Conservation (phyloP, 352 stramenopile genomes). For the Phytophthora ramorum region DNA sequence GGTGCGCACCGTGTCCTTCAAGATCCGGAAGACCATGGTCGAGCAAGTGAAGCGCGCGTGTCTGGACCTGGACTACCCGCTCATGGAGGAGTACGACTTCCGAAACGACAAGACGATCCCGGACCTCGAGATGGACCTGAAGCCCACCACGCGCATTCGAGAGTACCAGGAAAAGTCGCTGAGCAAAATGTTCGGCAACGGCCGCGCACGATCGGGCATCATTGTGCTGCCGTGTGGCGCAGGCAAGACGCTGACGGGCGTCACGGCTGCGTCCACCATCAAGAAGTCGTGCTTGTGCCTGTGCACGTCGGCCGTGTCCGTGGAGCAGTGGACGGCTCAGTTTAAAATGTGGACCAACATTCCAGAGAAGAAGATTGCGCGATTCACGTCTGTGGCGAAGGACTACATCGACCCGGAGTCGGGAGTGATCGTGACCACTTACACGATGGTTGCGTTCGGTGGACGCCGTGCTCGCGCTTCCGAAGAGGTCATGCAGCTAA, state of each 20-base stretch:
- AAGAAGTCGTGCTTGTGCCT: conserved; percentile 98
- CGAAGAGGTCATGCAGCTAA: conserved; percentile 96
- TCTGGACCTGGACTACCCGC: conserved; percentile 96
- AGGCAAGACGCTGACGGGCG: conserved; percentile 85
- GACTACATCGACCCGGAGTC: conserved; percentile 85
- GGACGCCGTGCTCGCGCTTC: conserved; percentile 92
- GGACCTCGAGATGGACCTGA: conserved; percentile 89
- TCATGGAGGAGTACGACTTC: conserved; percentile 99
- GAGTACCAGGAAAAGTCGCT: conserved; percentile 99
- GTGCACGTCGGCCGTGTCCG: conserved; percentile 97
- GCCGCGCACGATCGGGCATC: conserved; percentile 97
- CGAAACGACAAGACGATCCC: conserved; percentile 89
- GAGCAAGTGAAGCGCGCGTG: conserved; percentile 96
- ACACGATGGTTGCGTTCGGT: conserved; percentile 97
- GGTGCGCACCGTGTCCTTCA: conserved; percentile 84
- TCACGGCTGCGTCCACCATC: conserved; percentile 96
- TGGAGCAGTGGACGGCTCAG: conserved; percentile 98
- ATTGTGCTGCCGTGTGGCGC: conserved; percentile 99
- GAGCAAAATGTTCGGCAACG: conserved; percentile 99
- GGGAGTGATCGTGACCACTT: conserved; percentile 97
- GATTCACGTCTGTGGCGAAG: conserved; percentile 84
- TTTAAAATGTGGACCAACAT: conserved; percentile 99
- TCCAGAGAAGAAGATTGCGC: conserved; percentile 84
- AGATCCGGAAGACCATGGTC: conserved; percentile 89
- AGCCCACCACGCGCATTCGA: conserved; percentile 94